These are phyloP conservation scores for Friedmanniomyces simplex DNA, from an alignment of 495 filamentous ascomycete species.

Conservation along the genomic window DNA sequence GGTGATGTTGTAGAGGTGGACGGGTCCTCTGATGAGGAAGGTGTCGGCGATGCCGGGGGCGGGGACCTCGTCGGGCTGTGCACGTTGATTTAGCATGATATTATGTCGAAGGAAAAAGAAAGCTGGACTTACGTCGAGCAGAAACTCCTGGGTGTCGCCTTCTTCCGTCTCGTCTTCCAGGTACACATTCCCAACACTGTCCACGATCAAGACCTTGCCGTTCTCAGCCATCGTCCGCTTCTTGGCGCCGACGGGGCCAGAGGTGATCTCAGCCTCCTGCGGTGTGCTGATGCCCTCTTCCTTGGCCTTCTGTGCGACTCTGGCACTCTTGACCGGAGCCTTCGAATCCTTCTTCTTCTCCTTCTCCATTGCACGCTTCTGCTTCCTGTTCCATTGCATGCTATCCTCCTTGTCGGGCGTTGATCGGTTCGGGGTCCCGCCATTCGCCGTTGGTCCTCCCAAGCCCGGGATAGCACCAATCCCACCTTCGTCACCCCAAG, in stretches of 20 bases:
- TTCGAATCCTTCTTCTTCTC: conserved; percentile 60
- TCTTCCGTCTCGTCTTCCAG: conserved; percentile 83
- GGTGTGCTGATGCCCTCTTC: conserved; percentile 33
- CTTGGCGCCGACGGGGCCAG: conserved; percentile 53
- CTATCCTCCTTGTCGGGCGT: conserved; percentile 29
- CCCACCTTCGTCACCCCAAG: conserved; percentile 72
- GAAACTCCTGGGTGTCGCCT: conserved; percentile 66
- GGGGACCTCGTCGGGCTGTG: conserved; percentile 35
- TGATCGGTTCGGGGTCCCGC: conserved; percentile 19
- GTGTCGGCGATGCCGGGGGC: conserved; percentile 33
- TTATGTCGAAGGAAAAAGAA: not conserved
- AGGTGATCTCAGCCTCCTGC: conserved; percentile 27
- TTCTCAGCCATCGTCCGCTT: conserved; percentile 86
- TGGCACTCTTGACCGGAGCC: conserved; percentile 34
- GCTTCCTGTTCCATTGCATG: conserved; percentile 65
- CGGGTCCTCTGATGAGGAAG: conserved; percentile 33
- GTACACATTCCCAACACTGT: conserved; percentile 82
- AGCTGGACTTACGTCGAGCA: conserved; percentile 59
- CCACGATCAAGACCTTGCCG: conserved; percentile 87
- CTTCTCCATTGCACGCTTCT: conserved; percentile 77
- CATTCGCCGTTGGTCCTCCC: conserved; percentile 36
- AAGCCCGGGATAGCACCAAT: conserved; percentile 59
- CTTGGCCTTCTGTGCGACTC: conserved; percentile 37
- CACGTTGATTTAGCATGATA: not conserved
- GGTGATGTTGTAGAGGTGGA: conserved; percentile 30